Conservation (phyloP, 192 early-diverging fungal species). For the Kickxella alabastrina region DNA sequence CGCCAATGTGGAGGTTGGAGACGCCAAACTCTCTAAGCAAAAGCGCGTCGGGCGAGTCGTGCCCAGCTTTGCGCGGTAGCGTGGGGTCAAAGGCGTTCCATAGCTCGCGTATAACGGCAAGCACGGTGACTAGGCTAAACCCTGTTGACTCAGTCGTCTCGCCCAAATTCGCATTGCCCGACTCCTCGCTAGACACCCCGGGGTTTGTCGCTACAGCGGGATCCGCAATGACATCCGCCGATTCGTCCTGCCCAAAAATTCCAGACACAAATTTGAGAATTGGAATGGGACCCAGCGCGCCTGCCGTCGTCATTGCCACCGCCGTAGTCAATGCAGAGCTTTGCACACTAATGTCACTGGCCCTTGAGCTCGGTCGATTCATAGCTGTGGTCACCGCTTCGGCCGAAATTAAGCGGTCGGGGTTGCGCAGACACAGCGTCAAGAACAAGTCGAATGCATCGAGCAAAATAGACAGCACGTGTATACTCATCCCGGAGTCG, state of each 20-base stretch:
- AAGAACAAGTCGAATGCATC: slow-evolving; percentile 39
- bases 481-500: slow-evolving; percentile 11
- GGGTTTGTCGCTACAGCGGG: neutral
- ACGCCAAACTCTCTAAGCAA: slow-evolving; percentile 32
- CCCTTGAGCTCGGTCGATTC: slow-evolving; percentile 24
- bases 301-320: slow-evolving; percentile 5
- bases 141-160: neutral
- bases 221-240: neutral
- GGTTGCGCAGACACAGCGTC: slow-evolving; percentile 27
- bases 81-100: slow-evolving; percentile 31
- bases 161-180: neutral
- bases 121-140: slow-evolving; percentile 22
- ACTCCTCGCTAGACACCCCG: neutral
- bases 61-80: neutral
- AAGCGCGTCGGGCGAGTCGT: neutral
- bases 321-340: too few relatives aligned
- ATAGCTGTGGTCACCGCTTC: neutral
- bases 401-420: slow-evolving; percentile 4
- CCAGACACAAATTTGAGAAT: slow-evolving; percentile 28
- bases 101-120: slow-evolving; percentile 33
- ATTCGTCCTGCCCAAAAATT: slow-evolving; percentile 29
- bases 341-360: slow-evolving; percentile 16
- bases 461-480: slow-evolving; percentile 19
- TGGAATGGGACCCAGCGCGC: slow-evolving; percentile 17
- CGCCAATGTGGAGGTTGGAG: neutral